Conservation (phyloP, 108 stramenopile genomes). For the Skeletonema potamos region DNA sequence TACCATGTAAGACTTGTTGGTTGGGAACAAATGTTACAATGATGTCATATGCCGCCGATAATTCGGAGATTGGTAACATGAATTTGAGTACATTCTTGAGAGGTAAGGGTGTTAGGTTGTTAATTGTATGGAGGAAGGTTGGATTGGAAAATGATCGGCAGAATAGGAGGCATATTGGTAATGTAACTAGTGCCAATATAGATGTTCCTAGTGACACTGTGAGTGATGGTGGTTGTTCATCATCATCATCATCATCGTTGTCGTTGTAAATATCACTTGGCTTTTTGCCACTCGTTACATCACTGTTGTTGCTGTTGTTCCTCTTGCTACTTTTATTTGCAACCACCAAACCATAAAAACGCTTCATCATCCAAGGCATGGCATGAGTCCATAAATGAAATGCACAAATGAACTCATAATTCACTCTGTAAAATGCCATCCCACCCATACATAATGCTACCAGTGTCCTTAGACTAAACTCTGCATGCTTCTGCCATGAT, state of each 20-base stretch:
- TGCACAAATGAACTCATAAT: constrained; percentile 66
- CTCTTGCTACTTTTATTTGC: background rate
- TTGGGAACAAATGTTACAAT: constrained; percentile 51
- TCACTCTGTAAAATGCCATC: constrained; percentile 57
- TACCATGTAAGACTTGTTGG: constrained; percentile 49
- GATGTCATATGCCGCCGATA: constrained; percentile 63
- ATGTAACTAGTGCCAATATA: background rate
- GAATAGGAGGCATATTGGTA: constrained; percentile 22
- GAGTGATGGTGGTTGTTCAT: constrained; percentile 10
- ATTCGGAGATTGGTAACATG: constrained; percentile 71
- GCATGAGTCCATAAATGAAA: constrained; percentile 75
- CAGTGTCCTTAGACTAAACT: constrained; percentile 36
- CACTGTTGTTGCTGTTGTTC: background rate
- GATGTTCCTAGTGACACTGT: constrained; percentile 4
- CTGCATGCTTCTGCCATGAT: background rate
- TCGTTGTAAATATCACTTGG: too few species aligned
- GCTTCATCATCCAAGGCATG: constrained; percentile 42
- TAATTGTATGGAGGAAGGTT: background rate
- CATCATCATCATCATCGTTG: background rate
- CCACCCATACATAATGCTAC: constrained; percentile 52
- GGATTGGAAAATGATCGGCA: constrained; percentile 29
- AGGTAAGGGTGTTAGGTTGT: background rate
- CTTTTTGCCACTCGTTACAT: background rate
- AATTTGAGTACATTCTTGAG: constrained; percentile 22
- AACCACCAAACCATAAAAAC: constrained; percentile 1